Evolutionary conservation across 495 filamentous ascomycete genomes (phyloP), one percentile per base, ranked within the genome.

Genomic region (Extremus antarcticus): DNA sequence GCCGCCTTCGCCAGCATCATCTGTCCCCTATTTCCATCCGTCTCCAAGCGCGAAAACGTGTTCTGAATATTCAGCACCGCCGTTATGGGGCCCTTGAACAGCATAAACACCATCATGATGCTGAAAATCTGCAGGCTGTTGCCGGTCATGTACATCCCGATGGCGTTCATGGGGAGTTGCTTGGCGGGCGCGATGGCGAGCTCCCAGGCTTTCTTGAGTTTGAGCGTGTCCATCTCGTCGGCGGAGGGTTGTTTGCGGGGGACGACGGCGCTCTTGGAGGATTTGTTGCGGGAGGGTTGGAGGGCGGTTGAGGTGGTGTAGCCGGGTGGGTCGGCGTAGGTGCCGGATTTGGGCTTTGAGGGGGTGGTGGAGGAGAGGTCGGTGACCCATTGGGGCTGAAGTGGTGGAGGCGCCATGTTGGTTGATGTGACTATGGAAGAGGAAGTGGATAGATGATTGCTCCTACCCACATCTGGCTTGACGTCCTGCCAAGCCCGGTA

Each of bases 111-210:
- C 92, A 97, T 97, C 89, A 97, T 95, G 67, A 99, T 96, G 71
- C 83, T 89, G 77, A 99, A 99, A 58, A 99, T 96, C 72, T 99
- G 92, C 23, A 99, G 82, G 54, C 86, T 88, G 73, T 96, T 97
- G 64, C 92, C 92, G 55, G 92, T 95, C 94, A 99, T 97, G 78
- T 99, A 99, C 90, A 97, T 97, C 85, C 95, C 66, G 71, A 99
- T 90, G 45, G 81, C 89, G 55, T 94, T 96, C 92, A 98, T 97
- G 50, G 92, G 92, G 43, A 99, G 77, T 66, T 85, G 82, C 73
- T 99, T 99, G 49, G 90, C 84, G 1, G 92, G 92, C 2, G 86
- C 94, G 35, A 99, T 79, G 29, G 92, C 94, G 20, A 99, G 78
- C 71, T 99, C 92, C 94, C 94, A 99, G 0, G 92, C 91, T 67